Percentiles rank a stretch among this genome's conserved stretches.
Conservation (phyloP, 495 filamentous ascomycete genomes). For the Wilcoxina mikolae region DNA sequence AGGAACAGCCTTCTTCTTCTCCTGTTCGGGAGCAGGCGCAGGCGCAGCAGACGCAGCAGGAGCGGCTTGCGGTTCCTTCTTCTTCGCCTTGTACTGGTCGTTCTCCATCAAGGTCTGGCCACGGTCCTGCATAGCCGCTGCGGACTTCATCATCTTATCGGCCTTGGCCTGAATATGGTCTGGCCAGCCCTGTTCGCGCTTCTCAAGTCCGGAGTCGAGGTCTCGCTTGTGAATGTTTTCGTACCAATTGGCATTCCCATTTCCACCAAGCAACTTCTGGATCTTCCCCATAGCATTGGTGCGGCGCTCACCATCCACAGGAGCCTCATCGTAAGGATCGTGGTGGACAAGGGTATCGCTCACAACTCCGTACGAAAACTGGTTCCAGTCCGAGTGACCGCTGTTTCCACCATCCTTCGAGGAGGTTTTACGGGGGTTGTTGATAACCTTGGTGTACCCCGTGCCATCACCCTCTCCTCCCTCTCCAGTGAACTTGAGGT, state of each 20-base stretch:
- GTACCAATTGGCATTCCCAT: slow-evolving; percentile 7
- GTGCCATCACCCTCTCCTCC: not conserved
- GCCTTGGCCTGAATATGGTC: slow-evolving; percentile 26
- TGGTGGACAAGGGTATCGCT: slow-evolving; percentile 20
- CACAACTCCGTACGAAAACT: slow-evolving; percentile 24
- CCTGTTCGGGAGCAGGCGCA: slow-evolving; percentile 11
- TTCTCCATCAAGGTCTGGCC: slow-evolving; percentile 28
- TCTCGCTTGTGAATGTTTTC: not conserved
- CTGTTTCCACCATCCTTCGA: slow-evolving; percentile 16
- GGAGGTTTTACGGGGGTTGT: not conserved
- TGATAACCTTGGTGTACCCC: not conserved
- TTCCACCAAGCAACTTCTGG: slow-evolving; percentile 20
- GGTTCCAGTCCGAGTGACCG: slow-evolving; percentile 18
- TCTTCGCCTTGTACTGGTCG: slow-evolving; percentile 17
- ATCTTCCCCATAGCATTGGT: slow-evolving; percentile 23
- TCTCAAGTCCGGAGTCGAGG: slow-evolving; percentile 1
- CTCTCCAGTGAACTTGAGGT: not conserved
- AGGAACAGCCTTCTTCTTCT: slow-evolving; percentile 5
- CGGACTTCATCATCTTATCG: slow-evolving; percentile 24
- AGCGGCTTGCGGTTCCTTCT: not conserved
- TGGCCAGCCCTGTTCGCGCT: slow-evolving; percentile 17
- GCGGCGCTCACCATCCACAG: slow-evolving; percentile 5
- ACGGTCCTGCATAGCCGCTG: slow-evolving; percentile 29
- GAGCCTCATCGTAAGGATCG: slow-evolving; percentile 14
- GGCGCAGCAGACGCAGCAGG: slow-evolving; percentile 2